phyloP scores from a whole-genome alignment of 768 basidiomycete species.

The Lentinula boryana region DNA sequence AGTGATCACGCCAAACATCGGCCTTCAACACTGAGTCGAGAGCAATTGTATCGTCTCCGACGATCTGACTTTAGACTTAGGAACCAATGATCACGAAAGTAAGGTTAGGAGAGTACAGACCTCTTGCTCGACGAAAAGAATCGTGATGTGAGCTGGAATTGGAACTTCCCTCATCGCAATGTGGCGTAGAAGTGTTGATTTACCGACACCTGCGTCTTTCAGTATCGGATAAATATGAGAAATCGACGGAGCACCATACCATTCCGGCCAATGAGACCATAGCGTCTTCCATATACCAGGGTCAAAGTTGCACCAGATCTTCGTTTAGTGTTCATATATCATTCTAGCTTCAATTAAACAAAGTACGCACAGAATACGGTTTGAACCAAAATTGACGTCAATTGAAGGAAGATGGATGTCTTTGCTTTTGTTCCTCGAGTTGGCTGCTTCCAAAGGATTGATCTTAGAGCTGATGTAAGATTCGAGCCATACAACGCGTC shows the following conservation, averaged over 20 bases:
- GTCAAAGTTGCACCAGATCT: conserved; percentile 85
- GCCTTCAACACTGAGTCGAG: conserved; percentile 96
- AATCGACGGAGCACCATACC: conserved; percentile 29
- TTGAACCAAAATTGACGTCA: conserved; percentile 94
- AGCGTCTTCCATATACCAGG: conserved; percentile 82
- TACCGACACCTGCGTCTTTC: conserved; percentile 68
- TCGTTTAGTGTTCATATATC: conserved; percentile 1
- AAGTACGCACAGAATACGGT: conserved; percentile 72
- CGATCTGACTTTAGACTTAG: conserved; percentile 42
- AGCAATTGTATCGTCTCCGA: conserved; percentile 90
- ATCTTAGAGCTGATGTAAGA: conserved; percentile 38
- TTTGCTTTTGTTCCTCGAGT: conserved; percentile 92
- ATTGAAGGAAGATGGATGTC: conserved; percentile 93
- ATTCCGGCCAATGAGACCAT: conserved; percentile 88
- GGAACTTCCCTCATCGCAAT: conserved; percentile 94
- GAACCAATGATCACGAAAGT: background rate
- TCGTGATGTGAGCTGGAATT: conserved; percentile 91
- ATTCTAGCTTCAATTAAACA: background rate
- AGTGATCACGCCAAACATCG: conserved; percentile 97
- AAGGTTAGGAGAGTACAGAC: conserved; percentile 28
- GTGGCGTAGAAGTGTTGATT: conserved; percentile 91
- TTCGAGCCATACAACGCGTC: background rate
- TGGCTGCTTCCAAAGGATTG: conserved; percentile 82
- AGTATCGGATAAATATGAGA: background rate
- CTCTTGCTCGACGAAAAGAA: conserved; percentile 98